Evolutionary conservation across 495 filamentous ascomycete genomes (phyloP).

Genomic region (Hypoxylon cercidicola): DNA sequence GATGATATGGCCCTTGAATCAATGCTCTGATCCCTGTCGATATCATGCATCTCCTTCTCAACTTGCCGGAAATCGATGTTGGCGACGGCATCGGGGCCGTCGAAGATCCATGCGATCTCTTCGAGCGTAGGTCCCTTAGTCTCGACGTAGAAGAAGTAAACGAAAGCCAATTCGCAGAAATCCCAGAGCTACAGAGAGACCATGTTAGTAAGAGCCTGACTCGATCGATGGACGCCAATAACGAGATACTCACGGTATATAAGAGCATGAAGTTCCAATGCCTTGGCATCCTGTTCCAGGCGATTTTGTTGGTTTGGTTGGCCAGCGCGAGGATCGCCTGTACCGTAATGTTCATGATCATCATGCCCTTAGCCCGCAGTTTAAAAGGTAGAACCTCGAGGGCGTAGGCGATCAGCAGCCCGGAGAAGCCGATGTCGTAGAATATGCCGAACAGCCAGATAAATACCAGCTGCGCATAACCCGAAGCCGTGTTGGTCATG

Average conservation of each 20-base stretch:
- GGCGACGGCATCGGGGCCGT: conserved; percentile 65
- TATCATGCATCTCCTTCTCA: conserved; percentile 57
- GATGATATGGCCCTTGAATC: conserved; percentile 32
- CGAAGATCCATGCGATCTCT: conserved; percentile 69
- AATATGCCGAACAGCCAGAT: conserved; percentile 71
- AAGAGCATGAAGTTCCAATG: conserved; percentile 72
- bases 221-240: too few species aligned
- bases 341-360: conserved; percentile 70
- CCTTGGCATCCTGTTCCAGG: conserved; percentile 63
- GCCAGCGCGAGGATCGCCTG: conserved; percentile 69
- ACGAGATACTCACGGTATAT: conserved; percentile 59
- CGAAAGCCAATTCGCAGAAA: conserved; percentile 65
- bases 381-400: conserved; percentile 75
- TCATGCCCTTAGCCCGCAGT: conserved; percentile 76
- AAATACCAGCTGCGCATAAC: conserved; percentile 65
- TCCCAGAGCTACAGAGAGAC: conserved; percentile 61
- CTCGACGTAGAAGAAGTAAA: conserved; percentile 75
- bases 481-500: conserved; percentile 52
- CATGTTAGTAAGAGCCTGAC: conserved; percentile 5
- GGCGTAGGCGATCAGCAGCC: conserved; percentile 71
- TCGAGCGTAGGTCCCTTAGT: conserved; percentile 72
- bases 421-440: conserved; percentile 70
- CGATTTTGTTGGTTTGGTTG: conserved; percentile 70
- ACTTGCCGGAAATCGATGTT: conserved; percentile 60
- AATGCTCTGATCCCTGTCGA: conserved; percentile 47